Conservation (phyloP, 192 early-diverging fungal genomes). For the Coemansia sp. region DNA sequence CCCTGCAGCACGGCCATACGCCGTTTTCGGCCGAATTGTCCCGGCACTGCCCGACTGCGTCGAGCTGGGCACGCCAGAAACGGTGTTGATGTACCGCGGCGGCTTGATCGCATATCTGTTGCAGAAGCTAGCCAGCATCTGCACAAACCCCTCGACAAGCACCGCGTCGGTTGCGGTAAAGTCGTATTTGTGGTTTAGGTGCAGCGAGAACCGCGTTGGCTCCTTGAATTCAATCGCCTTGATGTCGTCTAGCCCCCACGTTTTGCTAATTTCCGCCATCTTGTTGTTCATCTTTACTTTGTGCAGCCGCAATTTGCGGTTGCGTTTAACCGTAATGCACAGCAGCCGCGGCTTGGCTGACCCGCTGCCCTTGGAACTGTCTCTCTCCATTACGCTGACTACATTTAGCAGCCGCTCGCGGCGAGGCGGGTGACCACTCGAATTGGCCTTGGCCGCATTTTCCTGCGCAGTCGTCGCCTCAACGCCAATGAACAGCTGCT, state of each 20-base stretch:
- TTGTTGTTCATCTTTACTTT: conserved; percentile 48
- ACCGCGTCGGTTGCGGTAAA: conserved; percentile 38
- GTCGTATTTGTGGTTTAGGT: conserved; percentile 44
- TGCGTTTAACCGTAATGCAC: conserved; percentile 48
- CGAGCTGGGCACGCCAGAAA: conserved; percentile 8
- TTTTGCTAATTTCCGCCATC: conserved; percentile 39
- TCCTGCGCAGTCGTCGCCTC: conserved; percentile 41
- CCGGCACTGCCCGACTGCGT: conserved; percentile 22
- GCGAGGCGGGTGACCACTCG: conserved; percentile 42
- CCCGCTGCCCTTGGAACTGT: conserved; percentile 33
- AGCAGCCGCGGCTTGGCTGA: conserved; percentile 41
- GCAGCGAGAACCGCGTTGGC: conserved; percentile 44
- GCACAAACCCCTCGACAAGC: conserved; percentile 41
- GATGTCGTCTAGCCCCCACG: conserved; percentile 43
- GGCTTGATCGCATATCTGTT: conserved; percentile 44
- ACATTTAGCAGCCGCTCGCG: conserved; percentile 45
- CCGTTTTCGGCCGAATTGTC: conserved; percentile 24
- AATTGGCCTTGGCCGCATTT: conserved; percentile 24
- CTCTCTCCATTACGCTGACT: conserved; percentile 46
- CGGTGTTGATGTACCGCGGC: conserved; percentile 40
- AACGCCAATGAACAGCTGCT: conserved; percentile 41
- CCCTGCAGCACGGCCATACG: conserved; percentile 11
- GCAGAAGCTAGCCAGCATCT: conserved; percentile 45
- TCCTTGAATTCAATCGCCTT: conserved; percentile 48
- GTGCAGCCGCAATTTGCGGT: conserved; percentile 45